Evolutionary conservation across 805 yeast genomes (phyloP).

Genomic region (Clavispora santaluciae): DNA sequence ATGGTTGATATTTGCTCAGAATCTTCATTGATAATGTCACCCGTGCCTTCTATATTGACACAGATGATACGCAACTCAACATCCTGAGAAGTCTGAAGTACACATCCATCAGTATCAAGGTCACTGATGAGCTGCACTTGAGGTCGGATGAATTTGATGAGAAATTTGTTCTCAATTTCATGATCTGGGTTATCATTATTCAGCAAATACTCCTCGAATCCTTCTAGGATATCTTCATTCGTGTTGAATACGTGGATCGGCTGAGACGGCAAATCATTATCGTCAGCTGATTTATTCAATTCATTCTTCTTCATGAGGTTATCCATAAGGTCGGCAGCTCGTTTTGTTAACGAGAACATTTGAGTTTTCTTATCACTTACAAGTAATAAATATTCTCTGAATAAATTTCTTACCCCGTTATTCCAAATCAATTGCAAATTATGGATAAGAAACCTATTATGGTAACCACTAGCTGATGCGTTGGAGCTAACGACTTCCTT

Average conservation of each 20-base stretch:
- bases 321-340: conserved; percentile 47
- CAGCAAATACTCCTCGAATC: conserved; percentile 52
- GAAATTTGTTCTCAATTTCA: conserved; percentile 51
- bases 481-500: conserved; percentile 19
- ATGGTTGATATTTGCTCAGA: conserved; percentile 36
- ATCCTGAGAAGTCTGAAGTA: conserved; percentile 52
- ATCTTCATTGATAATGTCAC: conserved; percentile 28
- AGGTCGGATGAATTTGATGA: conserved; percentile 69
- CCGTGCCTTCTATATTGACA: conserved; percentile 39
- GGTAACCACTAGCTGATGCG: conserved; percentile 36
- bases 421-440: conserved; percentile 78
- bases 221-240: conserved; percentile 33
- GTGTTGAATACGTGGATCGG: conserved; percentile 9
- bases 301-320: conserved; percentile 27
- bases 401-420: conserved; percentile 56
- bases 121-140: conserved; percentile 66
- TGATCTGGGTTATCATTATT: conserved; percentile 31
- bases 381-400: conserved; percentile 52
- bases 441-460: conserved; percentile 69
- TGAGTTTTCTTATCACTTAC: conserved; percentile 40
- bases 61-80: conserved; percentile 50
- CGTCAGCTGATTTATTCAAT: conserved; percentile 2
- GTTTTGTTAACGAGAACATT: conserved; percentile 42
- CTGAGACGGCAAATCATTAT: neutral
- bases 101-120: conserved; percentile 42